phyloP scores from a whole-genome alignment of 768 basidiomycete species.

The Suillus clintonianus region DNA sequence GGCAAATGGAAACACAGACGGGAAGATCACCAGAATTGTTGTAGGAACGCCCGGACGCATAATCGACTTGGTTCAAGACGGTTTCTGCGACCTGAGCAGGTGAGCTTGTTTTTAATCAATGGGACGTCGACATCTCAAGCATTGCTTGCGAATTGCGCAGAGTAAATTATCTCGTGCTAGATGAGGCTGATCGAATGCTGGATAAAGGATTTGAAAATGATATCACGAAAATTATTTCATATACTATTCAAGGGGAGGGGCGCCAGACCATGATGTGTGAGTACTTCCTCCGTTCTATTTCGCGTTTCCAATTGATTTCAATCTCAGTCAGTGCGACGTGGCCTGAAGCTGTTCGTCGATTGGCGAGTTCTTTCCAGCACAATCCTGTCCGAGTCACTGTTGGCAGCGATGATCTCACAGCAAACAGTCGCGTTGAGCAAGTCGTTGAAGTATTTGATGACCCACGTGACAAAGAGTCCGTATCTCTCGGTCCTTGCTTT shows the following conservation, averaged over 20 bases:
- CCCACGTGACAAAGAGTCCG: constrained; percentile 82
- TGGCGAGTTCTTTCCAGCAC: constrained; percentile 86
- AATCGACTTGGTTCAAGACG: constrained; percentile 88
- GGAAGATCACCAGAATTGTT: constrained; percentile 69
- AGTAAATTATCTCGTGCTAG: constrained; percentile 89
- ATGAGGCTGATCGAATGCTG: constrained; percentile 98
- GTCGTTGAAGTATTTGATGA: constrained; percentile 91
- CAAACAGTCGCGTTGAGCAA: constrained; percentile 94
- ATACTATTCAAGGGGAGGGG: constrained; percentile 62
- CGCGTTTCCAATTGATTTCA: background rate
- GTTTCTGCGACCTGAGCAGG: constrained; percentile 79
- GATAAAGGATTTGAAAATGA: constrained; percentile 99
- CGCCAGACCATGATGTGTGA: constrained; percentile 94
- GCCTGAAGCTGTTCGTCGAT: constrained; percentile 89
- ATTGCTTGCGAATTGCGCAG: constrained; percentile 36
- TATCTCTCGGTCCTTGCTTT: constrained; percentile 10
- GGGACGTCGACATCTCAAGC: background rate
- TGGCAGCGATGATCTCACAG: constrained; percentile 92
- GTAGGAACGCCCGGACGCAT: constrained; percentile 96
- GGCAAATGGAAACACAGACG: constrained; percentile 50
- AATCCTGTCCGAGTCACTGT: constrained; percentile 90
- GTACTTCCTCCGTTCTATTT: constrained; percentile 31
- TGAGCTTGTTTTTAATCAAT: constrained; percentile 35
- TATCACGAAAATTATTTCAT: constrained; percentile 85
- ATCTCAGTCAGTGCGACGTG: constrained; percentile 91